Base-by-base conservation (phyloP, 257 asterid genomes). In the Nicotiana undulata region DNA sequence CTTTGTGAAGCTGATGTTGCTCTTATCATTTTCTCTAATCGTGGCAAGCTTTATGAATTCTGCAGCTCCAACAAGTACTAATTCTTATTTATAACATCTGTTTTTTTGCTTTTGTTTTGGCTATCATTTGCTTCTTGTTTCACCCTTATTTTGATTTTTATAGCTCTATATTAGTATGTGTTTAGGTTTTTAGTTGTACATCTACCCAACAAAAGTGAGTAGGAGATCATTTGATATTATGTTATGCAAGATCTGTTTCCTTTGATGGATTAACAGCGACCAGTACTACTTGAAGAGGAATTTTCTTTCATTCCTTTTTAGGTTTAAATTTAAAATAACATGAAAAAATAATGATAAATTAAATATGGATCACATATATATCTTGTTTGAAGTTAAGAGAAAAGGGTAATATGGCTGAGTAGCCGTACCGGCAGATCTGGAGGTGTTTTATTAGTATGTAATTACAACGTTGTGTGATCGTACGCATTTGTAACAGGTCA, bases 41-140 rank as follows among this genome's bases (percentile, higher is more conserved):
- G 98, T n/a, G 98, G 98, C 59, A 93, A 93, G 90, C 98, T 93
- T 83, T 93, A 93, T 52, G 98, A 93, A 81, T 93, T 93, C 83
- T 93, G 97, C 88, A 93, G 98, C 86, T 78, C 90, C 63, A 88
- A 93, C 89, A 90, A 93, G 98, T 93, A 91, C 18, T 4, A 20
- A 12, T 26, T 60, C 51, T 31, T 75, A 31, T 34, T 52, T 75
- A 0, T 16, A 37, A 77, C 58, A 77, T 77, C 81, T 77, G 26
- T 66, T 11, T 66, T 11, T 15, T 66, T 18, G 46, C 5, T 16
- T 40, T 16, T 29, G 22, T 28, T 28, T 40, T 28, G 5, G 22
- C 12, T 13, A 6, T 66, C 75, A 28, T 66, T 72, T 46, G 2
- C 15, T 24, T 28, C 17, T 70, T 15, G 13, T 58, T 51, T 34